Evolutionary conservation across 1,284 basidiomycete species (phyloP), one percentile per base, ranked within the genome.

Genomic region (Rhodotorula sp.): DNA sequence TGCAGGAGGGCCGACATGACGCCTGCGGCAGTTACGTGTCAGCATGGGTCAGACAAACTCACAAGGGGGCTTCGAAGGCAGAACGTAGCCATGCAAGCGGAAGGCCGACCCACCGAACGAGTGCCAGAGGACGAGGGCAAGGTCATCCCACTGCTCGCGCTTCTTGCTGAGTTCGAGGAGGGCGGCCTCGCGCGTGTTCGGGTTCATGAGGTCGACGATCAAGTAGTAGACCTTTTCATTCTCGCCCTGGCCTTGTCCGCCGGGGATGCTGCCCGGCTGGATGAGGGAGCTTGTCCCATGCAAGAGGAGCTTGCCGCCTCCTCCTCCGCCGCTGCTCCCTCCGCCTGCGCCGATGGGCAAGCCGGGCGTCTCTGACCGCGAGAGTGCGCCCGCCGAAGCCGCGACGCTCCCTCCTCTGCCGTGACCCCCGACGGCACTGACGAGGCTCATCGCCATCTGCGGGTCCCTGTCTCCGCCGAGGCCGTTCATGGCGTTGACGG

Each of bases 1-100:
- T 98, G 93, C 46, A 99, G 84, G 56, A 99, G 86, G 5, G 92
- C 92, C n/a, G 94, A 93, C 94, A 99, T 99, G 78, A 99, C 92
- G 66, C 94, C 94, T 96, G 68, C 32, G 27, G 8, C 30, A 36
- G 51, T 24, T 24, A 15, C 7, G 36, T 11, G 51, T 55, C 48
- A 64, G 46, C 22, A n/a, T n/a, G n/a, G n/a, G n/a, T n/a, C n/a
- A n/a, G n/a, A n/a, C n/a, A n/a, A n/a, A n/a, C n/a, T n/a, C n/a
- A n/a, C n/a, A n/a, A n/a, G n/a, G n/a, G n/a, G n/a, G n/a, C n/a
- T n/a, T n/a, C n/a, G n/a, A n/a, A n/a, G n/a, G n/a, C n/a, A n/a
- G n/a, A n/a, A n/a, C n/a, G n/a, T n/a, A 29, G 13, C 19, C 5
- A 24, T 22, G 49, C 10, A 32, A 55, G 36, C 36, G 24, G 24